phyloP scores from a whole-genome alignment of 805 yeast genomes.

The Limtongozyma cylindracea region DNA sequence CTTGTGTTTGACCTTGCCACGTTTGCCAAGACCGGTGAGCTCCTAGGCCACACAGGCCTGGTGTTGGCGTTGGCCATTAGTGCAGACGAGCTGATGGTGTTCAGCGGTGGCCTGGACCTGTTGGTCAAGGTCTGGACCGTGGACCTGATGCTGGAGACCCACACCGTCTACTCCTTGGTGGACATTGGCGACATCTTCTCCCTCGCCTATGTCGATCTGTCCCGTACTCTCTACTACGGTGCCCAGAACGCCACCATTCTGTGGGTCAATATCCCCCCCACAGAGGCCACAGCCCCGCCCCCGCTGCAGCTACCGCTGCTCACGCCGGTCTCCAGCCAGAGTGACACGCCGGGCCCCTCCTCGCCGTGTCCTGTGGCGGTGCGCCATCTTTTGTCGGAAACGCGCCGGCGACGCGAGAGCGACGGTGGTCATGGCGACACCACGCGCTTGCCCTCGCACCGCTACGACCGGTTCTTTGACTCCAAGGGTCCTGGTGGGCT shows the following conservation, averaged over 20 bases:
- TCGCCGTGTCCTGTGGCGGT: too few relatives aligned
- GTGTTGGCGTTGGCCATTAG: conserved; percentile 43
- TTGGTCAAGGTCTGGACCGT: conserved; percentile 70
- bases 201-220: conserved; percentile 34
- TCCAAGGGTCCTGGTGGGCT: conserved; percentile 68
- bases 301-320: too few relatives aligned
- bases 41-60: conserved; percentile 24
- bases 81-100: conserved; percentile 26
- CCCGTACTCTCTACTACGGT: conserved; percentile 53
- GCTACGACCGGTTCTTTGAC: conserved; percentile 74
- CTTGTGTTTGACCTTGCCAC: conserved; percentile 42
- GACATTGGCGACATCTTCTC: conserved; percentile 93
- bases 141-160: conserved; percentile 12
- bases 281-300: too few relatives aligned
- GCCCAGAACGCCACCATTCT: conserved; percentile 80
- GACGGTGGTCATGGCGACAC: conserved; percentile 2
- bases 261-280: conserved; percentile 26
- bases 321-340: too few relatives aligned
- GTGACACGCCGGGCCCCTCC: too few relatives aligned
- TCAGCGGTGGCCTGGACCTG: conserved; percentile 82
- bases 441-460: conserved; percentile 24
- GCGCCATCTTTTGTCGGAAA: too few relatives aligned
- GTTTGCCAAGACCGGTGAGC: conserved; percentile 25
- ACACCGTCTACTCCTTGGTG: conserved; percentile 57
- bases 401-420: too few relatives aligned